Evolutionary conservation across 148 eudicot species (phyloP).

Genomic region (Pharnaceum exiguum): DNA sequence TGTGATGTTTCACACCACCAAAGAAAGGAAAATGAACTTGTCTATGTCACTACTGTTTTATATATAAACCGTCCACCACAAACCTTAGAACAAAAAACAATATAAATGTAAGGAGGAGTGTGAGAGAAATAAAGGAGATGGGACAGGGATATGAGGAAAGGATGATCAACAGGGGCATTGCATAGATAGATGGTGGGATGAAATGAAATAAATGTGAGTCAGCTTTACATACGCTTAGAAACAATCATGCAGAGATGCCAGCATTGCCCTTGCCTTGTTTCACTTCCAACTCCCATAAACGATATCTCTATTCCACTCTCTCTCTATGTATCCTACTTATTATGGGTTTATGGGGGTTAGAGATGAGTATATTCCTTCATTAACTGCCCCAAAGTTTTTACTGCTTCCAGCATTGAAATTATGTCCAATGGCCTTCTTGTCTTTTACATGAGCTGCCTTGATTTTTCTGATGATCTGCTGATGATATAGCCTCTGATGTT

Average conservation of each 20-base stretch:
- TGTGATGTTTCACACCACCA: background rate
- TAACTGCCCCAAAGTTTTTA: constrained; percentile 5
- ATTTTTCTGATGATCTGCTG: background rate
- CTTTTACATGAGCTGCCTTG: background rate
- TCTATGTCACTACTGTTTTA: constrained; percentile 11
- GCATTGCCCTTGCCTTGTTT: constrained; percentile 10
- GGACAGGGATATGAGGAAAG: constrained; percentile 9
- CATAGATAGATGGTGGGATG: constrained; percentile 18
- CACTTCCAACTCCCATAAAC: background rate
- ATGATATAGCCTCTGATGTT: no score
- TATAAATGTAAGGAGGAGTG: background rate
- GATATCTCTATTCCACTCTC: no score
- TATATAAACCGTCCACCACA: background rate
- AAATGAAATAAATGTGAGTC: constrained; percentile 17
- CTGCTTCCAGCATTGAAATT: background rate
- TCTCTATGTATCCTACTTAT: no score
- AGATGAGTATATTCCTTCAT: constrained; percentile 13
- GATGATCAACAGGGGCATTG: constrained; percentile 8
- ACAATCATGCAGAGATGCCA: constrained; percentile 5
- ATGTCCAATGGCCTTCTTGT: no score
- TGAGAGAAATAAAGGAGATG: constrained; percentile 18
- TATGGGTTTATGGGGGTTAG: background rate
- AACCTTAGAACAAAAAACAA: background rate
- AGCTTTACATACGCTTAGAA: background rate
- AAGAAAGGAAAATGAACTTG: constrained; percentile 9